phyloP scores from a whole-genome alignment of 441 rosid species.

The Erodium trifolium region DNA sequence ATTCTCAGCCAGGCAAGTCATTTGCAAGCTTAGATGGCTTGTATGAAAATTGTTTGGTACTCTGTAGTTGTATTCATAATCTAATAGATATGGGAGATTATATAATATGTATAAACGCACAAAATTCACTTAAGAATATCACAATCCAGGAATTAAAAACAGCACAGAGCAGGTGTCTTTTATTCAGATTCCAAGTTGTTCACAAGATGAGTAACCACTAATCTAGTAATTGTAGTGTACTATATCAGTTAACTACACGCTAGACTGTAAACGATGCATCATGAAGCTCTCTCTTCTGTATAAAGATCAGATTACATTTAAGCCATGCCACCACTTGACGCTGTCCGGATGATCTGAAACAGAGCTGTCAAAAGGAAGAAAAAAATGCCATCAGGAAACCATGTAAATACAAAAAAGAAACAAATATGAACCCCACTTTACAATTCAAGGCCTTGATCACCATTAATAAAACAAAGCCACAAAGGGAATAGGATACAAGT shows the following conservation, averaged over 20 bases:
- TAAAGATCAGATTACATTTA: conserved; percentile 20
- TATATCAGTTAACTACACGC: no score
- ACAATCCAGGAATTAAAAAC: no score
- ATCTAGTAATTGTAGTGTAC: neutral
- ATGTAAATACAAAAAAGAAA: neutral
- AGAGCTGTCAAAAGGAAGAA: conserved; percentile 43
- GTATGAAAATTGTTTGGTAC: no score
- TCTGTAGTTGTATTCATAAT: no score
- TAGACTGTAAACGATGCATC: neutral
- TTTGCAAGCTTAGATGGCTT: no score
- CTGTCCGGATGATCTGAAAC: conserved; percentile 92
- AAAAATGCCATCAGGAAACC: conserved; percentile 5
- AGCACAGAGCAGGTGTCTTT: neutral
- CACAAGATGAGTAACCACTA: conserved; percentile 12
- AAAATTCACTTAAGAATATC: no score
- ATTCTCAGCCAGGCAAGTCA: no score
- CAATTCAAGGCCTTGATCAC: no score
- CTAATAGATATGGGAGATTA: no score
- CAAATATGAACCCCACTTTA: neutral
- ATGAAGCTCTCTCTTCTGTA: neutral
- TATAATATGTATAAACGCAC: no score
- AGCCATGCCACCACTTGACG: conserved; percentile 79
- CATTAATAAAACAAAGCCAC: no score
- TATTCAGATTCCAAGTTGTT: conserved; percentile 5
- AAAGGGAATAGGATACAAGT: no score